Conservation (phyloP, 2,329 filamentous ascomycete species). For the Colletotrichum truncatum region DNA sequence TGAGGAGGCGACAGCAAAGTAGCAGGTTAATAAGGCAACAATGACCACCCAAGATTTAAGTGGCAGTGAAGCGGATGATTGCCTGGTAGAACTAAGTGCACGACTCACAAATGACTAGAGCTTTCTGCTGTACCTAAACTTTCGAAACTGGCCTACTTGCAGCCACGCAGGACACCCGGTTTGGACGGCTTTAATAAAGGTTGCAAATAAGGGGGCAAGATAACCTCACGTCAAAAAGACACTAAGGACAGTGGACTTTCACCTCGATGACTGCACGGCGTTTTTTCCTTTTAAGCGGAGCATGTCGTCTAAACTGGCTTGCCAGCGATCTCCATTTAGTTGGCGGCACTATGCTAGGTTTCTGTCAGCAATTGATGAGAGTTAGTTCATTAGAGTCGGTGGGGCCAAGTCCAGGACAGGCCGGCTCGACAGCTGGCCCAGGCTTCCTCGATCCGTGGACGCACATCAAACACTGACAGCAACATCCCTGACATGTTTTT, state of each 20-base stretch:
- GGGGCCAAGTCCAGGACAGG: background rate
- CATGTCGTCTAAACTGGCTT: background rate
- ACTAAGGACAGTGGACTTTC: too few species aligned
- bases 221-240: too few species aligned
- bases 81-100: too few species aligned
- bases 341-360: background rate
- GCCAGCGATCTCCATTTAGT: background rate
- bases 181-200: too few species aligned
- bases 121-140: too few species aligned
- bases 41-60: background rate
- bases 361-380: constrained; percentile 7
- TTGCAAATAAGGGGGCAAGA: too few species aligned
- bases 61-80: background rate
- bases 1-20: background rate
- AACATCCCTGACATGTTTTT: constrained; percentile 16
- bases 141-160: too few species aligned
- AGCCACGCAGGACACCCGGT: too few species aligned
- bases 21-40: background rate
- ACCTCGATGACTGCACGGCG: too few species aligned
- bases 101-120: too few species aligned
- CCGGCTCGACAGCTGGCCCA: background rate
- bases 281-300: too few species aligned
- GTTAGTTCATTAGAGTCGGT: background rate
- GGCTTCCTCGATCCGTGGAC: constrained; percentile 6
- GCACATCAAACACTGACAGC: constrained; percentile 27